Evolutionary conservation across 768 basidiomycete genomes (phyloP).

Genomic region (Royoungia palumana): DNA sequence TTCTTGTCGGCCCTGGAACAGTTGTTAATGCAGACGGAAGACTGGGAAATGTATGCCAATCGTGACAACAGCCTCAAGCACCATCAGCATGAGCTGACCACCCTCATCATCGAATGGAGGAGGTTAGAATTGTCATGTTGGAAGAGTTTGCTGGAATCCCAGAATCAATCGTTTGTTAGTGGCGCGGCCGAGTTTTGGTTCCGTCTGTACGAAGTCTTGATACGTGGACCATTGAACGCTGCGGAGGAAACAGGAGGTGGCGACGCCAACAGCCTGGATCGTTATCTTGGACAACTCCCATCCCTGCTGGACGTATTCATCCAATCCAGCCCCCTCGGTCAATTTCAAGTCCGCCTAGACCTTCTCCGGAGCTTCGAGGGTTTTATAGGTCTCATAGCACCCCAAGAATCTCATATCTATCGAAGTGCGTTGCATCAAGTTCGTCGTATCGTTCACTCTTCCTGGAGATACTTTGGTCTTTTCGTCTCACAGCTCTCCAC

Average conservation of each 20-base stretch:
- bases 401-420: constrained; percentile 29
- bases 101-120: constrained; percentile 85
- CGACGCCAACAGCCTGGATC: constrained; percentile 34
- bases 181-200: constrained; percentile 82
- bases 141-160: constrained; percentile 73
- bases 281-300: constrained; percentile 64
- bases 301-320: constrained; percentile 83
- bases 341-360: constrained; percentile 65
- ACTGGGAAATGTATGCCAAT: constrained; percentile 98
- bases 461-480: constrained; percentile 60
- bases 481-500: constrained; percentile 48
- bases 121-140: constrained; percentile 86
- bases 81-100: constrained; percentile 62
- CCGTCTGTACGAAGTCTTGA: constrained; percentile 73
- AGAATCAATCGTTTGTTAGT: constrained; percentile 47
- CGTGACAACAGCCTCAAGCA: constrained; percentile 75
- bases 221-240: constrained; percentile 59
- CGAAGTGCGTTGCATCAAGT: constrained; percentile 44
- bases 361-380: constrained; percentile 66
- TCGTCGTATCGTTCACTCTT: constrained; percentile 56
- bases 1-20: constrained; percentile 82
- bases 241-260: constrained; percentile 36
- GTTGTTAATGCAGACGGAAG: constrained; percentile 80
- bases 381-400: constrained; percentile 42
- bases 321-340: constrained; percentile 72